Evolutionary conservation across 768 basidiomycete genomes (phyloP).

Genomic region (Mycena indigotica): DNA sequence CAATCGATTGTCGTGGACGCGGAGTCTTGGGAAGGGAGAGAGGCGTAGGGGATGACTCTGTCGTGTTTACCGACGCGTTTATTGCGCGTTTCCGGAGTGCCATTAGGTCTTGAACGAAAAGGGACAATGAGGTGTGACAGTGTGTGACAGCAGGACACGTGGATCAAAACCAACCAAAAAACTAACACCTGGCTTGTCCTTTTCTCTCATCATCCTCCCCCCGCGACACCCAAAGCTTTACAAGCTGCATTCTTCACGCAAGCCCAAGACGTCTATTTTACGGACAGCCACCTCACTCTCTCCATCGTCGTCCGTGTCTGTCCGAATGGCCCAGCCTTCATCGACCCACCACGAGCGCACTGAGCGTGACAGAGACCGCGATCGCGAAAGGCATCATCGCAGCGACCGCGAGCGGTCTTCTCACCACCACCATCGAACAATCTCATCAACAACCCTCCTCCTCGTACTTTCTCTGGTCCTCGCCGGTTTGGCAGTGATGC

Average conservation of each 20-base stretch:
- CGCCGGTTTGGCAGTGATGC: constrained; percentile 89
- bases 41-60: constrained; percentile 11
- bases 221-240: constrained; percentile 20
- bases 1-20: constrained; percentile 51
- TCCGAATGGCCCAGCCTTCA: constrained; percentile 87
- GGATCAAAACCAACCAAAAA: background rate
- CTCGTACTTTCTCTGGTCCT: constrained; percentile 84
- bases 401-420: constrained; percentile 58
- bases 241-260: constrained; percentile 1
- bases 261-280: constrained; percentile 60
- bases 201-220: constrained; percentile 13
- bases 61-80: constrained; percentile 5
- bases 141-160: background rate
- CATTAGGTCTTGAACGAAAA: constrained; percentile 11
- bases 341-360: constrained; percentile 75
- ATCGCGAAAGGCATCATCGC: constrained; percentile 25
- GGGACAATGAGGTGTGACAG: background rate
- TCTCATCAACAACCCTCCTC: constrained; percentile 86
- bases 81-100: constrained; percentile 15
- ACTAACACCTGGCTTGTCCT: constrained; percentile 2
- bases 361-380: constrained; percentile 54
- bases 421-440: constrained; percentile 80
- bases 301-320: constrained; percentile 61
- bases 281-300: constrained; percentile 76
- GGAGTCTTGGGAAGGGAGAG: constrained; percentile 43